phyloP scores from a whole-genome alignment of 2,329 filamentous ascomycete genomes.

The Volutella citrinella region DNA sequence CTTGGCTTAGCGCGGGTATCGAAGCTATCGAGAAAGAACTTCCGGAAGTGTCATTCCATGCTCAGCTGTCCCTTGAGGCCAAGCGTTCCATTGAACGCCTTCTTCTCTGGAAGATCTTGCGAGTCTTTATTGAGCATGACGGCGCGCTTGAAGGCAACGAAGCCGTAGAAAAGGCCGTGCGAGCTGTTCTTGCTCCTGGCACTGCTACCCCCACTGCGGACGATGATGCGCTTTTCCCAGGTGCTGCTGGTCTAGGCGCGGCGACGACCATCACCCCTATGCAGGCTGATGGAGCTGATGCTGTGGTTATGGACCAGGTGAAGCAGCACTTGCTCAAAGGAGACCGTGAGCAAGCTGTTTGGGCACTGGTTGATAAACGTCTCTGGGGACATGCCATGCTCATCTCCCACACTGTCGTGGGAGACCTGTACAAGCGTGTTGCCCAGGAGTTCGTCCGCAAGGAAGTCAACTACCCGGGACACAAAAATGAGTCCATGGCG shows the following conservation, averaged over 20 bases:
- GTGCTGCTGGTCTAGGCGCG: slow-evolving; percentile 21
- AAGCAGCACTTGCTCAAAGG: slow-evolving; percentile 73
- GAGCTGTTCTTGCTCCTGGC: slow-evolving; percentile 68
- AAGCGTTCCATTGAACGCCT: slow-evolving; percentile 77
- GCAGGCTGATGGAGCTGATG: slow-evolving; percentile 66
- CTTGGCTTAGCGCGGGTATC: slow-evolving; percentile 79
- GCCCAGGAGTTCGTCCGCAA: slow-evolving; percentile 93
- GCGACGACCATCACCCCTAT: slow-evolving; percentile 32
- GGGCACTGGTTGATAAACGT: slow-evolving; percentile 88
- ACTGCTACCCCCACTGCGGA: slow-evolving; percentile 23
- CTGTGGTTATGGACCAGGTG: slow-evolving; percentile 66
- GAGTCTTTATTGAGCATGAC: slow-evolving; percentile 81
- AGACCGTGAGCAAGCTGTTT: slow-evolving; percentile 86
- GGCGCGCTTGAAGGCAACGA: slow-evolving; percentile 73
- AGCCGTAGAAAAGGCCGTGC: slow-evolving; percentile 70
- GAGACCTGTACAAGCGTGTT: slow-evolving; percentile 87
- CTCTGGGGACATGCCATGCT: slow-evolving; percentile 97
- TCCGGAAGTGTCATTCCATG: slow-evolving; percentile 47
- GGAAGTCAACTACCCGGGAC: slow-evolving; percentile 80
- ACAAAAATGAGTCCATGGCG: slow-evolving; percentile 82
- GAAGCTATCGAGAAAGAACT: slow-evolving; percentile 63
- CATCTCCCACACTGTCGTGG: slow-evolving; percentile 73
- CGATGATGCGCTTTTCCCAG: slow-evolving; percentile 22
- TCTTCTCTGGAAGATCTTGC: slow-evolving; percentile 83
- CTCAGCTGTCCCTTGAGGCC: slow-evolving; percentile 54